Evolutionary conservation across 805 yeast genomes (phyloP).

Genomic region (Yarrowia hollandica): DNA sequence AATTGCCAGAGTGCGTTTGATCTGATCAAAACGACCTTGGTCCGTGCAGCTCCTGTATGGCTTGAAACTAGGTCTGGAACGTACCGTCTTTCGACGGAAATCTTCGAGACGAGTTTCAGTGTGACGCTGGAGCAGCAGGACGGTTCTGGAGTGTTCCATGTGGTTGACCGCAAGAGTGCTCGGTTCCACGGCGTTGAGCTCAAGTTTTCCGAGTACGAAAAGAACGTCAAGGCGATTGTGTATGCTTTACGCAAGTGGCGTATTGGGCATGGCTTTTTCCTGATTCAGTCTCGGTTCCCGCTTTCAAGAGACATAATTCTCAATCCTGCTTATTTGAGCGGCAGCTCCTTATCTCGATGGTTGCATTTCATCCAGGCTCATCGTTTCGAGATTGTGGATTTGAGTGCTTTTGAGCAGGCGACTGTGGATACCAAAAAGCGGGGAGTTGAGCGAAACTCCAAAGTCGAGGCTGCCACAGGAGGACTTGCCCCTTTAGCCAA

Average conservation of each 20-base stretch:
- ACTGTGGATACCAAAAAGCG: too few species aligned
- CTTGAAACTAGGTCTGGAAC: background rate
- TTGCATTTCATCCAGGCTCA: constrained; percentile 4
- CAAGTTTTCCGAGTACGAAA: background rate
- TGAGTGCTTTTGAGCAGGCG: background rate
- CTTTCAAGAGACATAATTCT: background rate
- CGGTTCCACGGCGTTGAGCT: constrained; percentile 3
- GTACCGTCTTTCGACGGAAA: background rate
- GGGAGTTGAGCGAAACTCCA: too few species aligned
- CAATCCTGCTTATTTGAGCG: background rate
- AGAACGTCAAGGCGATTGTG: constrained; percentile 1
- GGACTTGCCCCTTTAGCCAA: background rate
- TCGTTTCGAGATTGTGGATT: background rate
- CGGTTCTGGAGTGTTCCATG: background rate
- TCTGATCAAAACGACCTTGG: background rate
- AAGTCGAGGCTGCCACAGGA: background rate
- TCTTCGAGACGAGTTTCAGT: background rate
- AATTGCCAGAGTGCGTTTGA: constrained; percentile 9
- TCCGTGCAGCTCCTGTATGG: background rate
- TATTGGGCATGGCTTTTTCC: background rate
- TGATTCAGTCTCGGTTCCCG: background rate
- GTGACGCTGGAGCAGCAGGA: constrained; percentile 1
- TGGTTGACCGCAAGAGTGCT: constrained; percentile 7
- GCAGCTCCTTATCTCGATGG: constrained; percentile 1
- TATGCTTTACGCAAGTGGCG: constrained; percentile 18